Evolutionary conservation across 2,329 filamentous ascomycete genomes (phyloP).

Genomic region (Teratosphaeria zuluensis): DNA sequence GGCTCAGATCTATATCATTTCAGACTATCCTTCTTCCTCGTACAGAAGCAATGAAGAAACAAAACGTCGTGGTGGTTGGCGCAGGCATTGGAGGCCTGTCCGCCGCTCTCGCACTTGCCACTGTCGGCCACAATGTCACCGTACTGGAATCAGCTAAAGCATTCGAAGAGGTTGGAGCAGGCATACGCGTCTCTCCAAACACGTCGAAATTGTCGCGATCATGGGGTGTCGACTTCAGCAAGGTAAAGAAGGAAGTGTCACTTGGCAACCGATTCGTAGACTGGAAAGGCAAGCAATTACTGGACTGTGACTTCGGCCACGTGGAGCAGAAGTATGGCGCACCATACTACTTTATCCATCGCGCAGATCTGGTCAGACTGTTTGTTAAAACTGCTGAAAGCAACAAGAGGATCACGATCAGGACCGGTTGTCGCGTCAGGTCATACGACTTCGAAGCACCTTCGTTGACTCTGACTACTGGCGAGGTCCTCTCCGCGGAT

Average conservation of each 20-base stretch:
- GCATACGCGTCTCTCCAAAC: slow-evolving; percentile 21
- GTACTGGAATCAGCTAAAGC: slow-evolving; percentile 29
- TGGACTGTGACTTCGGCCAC: slow-evolving; percentile 15
- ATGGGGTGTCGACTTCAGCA: slow-evolving; percentile 27
- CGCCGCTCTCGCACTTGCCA: slow-evolving; percentile 4
- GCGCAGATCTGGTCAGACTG: slow-evolving; percentile 21
- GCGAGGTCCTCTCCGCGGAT: slow-evolving; percentile 14
- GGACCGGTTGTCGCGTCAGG: slow-evolving; percentile 14
- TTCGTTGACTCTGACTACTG: slow-evolving; percentile 11
- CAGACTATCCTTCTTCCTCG: neutral
- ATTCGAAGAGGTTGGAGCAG: slow-evolving; percentile 26
- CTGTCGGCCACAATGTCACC: slow-evolving; percentile 20
- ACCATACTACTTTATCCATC: slow-evolving; percentile 25
- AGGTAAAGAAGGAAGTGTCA: slow-evolving; percentile 19
- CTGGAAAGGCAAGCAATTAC: slow-evolving; percentile 19
- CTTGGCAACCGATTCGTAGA: slow-evolving; percentile 22
- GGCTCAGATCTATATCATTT: neutral
- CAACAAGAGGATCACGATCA: slow-evolving; percentile 10
- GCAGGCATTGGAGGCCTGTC: slow-evolving; percentile 7
- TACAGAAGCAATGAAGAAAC: slow-evolving; percentile 1
- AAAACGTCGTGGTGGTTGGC: slow-evolving; percentile 4
- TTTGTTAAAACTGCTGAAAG: slow-evolving; percentile 9
- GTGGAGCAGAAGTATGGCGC: slow-evolving; percentile 19
- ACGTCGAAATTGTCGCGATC: slow-evolving; percentile 27
- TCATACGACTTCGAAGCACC: slow-evolving; percentile 20